Evolutionary conservation across 2,329 filamentous ascomycete genomes (phyloP).

Genomic region (Orbilia quercus): DNA sequence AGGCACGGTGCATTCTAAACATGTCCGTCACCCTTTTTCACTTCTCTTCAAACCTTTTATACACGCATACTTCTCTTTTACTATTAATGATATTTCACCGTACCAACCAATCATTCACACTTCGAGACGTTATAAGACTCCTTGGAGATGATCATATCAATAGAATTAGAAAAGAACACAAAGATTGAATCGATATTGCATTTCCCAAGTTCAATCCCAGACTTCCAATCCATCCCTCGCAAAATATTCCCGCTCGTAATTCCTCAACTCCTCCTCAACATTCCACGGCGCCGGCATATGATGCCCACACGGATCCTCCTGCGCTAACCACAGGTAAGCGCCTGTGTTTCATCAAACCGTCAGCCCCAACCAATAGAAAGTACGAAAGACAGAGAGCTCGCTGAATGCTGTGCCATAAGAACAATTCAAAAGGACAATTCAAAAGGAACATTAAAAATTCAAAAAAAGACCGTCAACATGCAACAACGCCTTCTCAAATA

Average conservation of each 20-base stretch:
- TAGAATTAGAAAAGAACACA: conserved; percentile 5
- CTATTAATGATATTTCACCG: conserved; percentile 29
- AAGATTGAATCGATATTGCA: conserved; percentile 2
- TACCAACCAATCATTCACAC: not conserved
- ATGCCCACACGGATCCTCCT: not conserved
- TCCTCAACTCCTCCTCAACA: not conserved
- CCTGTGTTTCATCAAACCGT: conserved; percentile 4
- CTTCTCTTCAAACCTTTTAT: conserved; percentile 37
- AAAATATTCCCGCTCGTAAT: not conserved
- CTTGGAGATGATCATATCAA: not conserved
- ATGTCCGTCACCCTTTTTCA: conserved; percentile 22
- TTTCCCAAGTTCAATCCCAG: not conserved
- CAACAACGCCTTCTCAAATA: not conserved
- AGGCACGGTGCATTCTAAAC: not conserved
- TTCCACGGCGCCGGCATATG: not conserved
- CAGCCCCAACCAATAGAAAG: conserved; percentile 1
- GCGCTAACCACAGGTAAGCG: not conserved
- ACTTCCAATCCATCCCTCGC: not conserved
- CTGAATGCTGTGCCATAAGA: not conserved
- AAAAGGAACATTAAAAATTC: not conserved
- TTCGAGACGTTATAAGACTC: not conserved
- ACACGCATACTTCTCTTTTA: conserved; percentile 9
- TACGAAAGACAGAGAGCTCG: not conserved
- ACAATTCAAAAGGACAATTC: not conserved
- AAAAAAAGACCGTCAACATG: not conserved